Evolutionary conservation across 306 rosid species (phyloP).

Genomic region (Prunus dulcis): DNA sequence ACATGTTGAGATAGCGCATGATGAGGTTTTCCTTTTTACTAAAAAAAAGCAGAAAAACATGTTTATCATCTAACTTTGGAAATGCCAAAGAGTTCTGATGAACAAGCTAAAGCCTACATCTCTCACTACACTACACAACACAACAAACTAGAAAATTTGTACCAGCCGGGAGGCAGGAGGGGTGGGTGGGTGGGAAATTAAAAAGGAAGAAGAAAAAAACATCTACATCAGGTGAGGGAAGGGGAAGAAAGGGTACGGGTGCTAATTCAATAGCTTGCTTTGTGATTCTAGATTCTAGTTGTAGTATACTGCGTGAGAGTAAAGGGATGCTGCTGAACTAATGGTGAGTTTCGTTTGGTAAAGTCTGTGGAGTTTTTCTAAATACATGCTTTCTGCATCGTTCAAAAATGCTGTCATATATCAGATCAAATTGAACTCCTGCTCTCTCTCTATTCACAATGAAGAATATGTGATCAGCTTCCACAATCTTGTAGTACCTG

Average conservation of each 20-base stretch:
- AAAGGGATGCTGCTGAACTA: slow-evolving; percentile 28
- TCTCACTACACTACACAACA: slow-evolving; percentile 30
- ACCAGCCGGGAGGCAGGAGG: background rate
- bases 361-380: slow-evolving; percentile 61
- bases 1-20: too few relatives aligned
- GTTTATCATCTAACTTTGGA: background rate
- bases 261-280: slow-evolving; percentile 23
- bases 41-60: too few relatives aligned
- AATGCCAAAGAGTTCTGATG: slow-evolving; percentile 7
- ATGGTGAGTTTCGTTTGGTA: slow-evolving; percentile 61
- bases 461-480: slow-evolving; percentile 84
- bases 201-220: background rate
- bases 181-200: background rate
- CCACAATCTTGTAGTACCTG: slow-evolving; percentile 95
- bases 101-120: slow-evolving; percentile 28
- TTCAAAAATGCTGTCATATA: slow-evolving; percentile 86
- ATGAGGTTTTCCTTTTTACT: too few relatives aligned
- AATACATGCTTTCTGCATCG: slow-evolving; percentile 92
- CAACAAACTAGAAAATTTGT: slow-evolving; percentile 15
- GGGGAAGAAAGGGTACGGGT: slow-evolving; percentile 1
- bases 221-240: slow-evolving; percentile 31
- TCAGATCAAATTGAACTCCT: slow-evolving; percentile 83
- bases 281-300: slow-evolving; percentile 7
- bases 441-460: slow-evolving; percentile 90
- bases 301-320: background rate